These are phyloP conservation scores for Hyaloscypha variabilis DNA, from an alignment of 495 filamentous ascomycete genomes.

Conservation along the genomic window DNA sequence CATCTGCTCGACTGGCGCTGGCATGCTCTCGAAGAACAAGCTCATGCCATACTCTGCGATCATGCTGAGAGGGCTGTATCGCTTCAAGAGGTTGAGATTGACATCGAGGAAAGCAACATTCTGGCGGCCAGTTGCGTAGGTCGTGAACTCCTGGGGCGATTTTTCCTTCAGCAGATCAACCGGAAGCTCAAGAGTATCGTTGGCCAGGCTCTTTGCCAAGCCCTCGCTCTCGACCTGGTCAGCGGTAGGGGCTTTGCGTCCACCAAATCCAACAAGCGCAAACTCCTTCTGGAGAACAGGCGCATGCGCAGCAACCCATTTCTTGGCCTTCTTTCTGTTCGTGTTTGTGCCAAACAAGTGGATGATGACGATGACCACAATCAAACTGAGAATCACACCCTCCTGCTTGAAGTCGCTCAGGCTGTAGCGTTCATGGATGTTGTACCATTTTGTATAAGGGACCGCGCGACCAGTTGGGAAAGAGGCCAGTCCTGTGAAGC, in stretches of 20 bases:
- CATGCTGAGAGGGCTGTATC: constrained; percentile 83
- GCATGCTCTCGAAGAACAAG: constrained; percentile 74
- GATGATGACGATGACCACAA: constrained; percentile 71
- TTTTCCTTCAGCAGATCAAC: constrained; percentile 79
- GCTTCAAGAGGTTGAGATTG: constrained; percentile 79
- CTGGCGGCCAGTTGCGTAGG: constrained; percentile 92
- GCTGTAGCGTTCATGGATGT: constrained; percentile 85
- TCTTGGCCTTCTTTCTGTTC: constrained; percentile 78
- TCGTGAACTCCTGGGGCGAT: constrained; percentile 76
- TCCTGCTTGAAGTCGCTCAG: constrained; percentile 85
- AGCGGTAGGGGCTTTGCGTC: constrained; percentile 37
- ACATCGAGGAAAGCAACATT: constrained; percentile 92
- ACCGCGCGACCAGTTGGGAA: constrained; percentile 45
- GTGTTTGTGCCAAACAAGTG: constrained; percentile 81
- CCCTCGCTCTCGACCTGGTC: constrained; percentile 47
- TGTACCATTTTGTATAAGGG: constrained; percentile 94
- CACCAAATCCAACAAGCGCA: constrained; percentile 80
- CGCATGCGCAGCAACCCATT: constrained; percentile 77
- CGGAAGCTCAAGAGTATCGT: constrained; percentile 28
- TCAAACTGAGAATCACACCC: constrained; percentile 74
- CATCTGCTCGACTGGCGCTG: constrained; percentile 65
- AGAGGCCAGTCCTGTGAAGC: constrained; percentile 35
- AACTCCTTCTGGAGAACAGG: constrained; percentile 79
- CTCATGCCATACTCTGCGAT: constrained; percentile 72
- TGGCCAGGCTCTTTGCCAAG: constrained; percentile 42